phyloP scores from a whole-genome alignment of 495 filamentous ascomycete genomes.

The Endocarpon pusillum region DNA sequence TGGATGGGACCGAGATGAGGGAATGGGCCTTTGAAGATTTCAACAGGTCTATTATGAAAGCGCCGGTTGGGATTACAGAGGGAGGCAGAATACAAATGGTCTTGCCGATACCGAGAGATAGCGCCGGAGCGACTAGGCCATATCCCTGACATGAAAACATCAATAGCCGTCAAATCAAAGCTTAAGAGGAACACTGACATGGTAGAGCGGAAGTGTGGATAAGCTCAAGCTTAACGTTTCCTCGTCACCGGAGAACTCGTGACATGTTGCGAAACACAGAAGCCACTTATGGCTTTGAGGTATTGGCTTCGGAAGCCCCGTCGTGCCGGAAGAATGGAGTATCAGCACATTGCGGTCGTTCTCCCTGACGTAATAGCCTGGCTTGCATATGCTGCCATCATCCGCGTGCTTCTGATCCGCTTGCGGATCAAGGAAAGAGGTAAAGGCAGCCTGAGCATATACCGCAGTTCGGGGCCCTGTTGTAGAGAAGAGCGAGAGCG shows the following conservation, averaged over 20 bases:
- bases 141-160: slow-evolving; percentile 13
- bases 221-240: slow-evolving; percentile 17
- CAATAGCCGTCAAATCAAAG: background rate
- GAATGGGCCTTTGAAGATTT: slow-evolving; percentile 11
- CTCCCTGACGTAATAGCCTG: slow-evolving; percentile 7
- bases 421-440: slow-evolving; percentile 2
- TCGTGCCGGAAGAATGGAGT: slow-evolving; percentile 30
- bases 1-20: slow-evolving; percentile 28
- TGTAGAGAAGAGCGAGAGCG: background rate
- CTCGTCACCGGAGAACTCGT: slow-evolving; percentile 16
- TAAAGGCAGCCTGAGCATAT: too few relatives aligned
- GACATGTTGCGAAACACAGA: slow-evolving; percentile 20
- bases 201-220: slow-evolving; percentile 27
- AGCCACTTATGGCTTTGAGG: slow-evolving; percentile 23
- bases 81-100: slow-evolving; percentile 17
- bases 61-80: slow-evolving; percentile 1
- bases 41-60: slow-evolving; percentile 15
- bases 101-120: slow-evolving; percentile 25
- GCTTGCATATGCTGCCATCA: background rate
- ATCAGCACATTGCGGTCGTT: slow-evolving; percentile 22
- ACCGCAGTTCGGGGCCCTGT: slow-evolving; percentile 1
- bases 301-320: slow-evolving; percentile 31
- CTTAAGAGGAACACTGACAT: slow-evolving; percentile 13
- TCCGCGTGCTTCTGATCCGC: slow-evolving; percentile 7
- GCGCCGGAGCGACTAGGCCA: slow-evolving; percentile 23